A percentile compares a stretch with the other conserved stretches of the same genome.
These are phyloP conservation scores for Endocladia muricata DNA, from an alignment of 31 red algal genomes.

Conservation along the genomic window DNA sequence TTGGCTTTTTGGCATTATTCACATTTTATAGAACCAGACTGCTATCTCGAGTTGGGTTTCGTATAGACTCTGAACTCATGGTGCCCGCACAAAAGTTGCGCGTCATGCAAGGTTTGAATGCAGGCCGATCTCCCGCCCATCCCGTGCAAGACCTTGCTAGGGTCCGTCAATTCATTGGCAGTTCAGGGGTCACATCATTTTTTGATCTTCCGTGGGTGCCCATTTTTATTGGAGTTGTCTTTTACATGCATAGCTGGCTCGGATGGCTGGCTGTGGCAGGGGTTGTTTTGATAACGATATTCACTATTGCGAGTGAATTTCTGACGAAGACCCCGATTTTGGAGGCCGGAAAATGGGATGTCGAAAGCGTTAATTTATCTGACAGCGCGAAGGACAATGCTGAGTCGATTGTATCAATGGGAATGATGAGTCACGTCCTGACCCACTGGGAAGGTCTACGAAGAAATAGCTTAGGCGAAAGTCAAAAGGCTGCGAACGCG, in stretches of 20 bases:
- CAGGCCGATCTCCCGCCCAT: background rate
- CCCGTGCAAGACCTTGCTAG: background rate
- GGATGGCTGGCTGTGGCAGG: background rate
- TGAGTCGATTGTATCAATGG: no score
- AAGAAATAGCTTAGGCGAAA: no score
- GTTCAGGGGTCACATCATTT: background rate
- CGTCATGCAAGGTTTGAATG: background rate
- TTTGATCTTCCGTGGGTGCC: slow-evolving; percentile 1
- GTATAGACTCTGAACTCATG: background rate
- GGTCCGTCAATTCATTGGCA: background rate
- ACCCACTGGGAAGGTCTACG: no score
- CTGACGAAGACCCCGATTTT: no score
- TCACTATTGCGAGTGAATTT: no score
- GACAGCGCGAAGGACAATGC: no score
- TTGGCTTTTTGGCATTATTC: background rate
- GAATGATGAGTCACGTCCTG: no score
- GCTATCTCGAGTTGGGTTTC: background rate
- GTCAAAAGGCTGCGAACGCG: no score
- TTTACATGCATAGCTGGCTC: background rate
- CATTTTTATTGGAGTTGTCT: background rate
- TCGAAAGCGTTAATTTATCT: no score
- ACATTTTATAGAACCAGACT: background rate
- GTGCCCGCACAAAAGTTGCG: background rate
- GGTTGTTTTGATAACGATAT: background rate
- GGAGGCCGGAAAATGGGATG: no score